Base-by-base conservation (phyloP, 805 yeast species). In the Dipodascus geniculatus region DNA sequence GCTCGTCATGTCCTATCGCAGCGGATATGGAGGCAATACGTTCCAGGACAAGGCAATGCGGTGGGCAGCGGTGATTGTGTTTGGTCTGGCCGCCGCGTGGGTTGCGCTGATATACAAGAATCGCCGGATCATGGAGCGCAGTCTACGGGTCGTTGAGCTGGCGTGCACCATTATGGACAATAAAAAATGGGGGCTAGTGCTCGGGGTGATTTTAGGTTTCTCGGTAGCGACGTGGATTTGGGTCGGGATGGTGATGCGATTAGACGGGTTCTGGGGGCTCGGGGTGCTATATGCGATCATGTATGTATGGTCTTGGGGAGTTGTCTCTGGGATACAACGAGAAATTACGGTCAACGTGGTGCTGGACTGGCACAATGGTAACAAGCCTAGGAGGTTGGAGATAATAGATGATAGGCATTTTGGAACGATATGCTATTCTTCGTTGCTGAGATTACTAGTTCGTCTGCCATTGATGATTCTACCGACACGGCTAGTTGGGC, bases 291-390 rank as follows among this genome's bases (percentile, higher is more conserved):
- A 64, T 54, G 55, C 63, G 3, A 42, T 72, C 28, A 62, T 69
- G 67, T 71, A 68, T 55, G 55, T 73, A 44, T 72, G 76, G 76
- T 68, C 74, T 1, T 69, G 73, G 70, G 70, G 71, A 1, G 66
- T 73, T 20, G 55, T 72, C 14, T 59, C 67, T 48, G 70, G 71
- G 8, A 58, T 71, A 49, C 70, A 69, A 53, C 62, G 71, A n/a
- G 64, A 63, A 19, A 57, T 70, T 2, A 58, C 71, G 3, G 57
- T 73, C 1, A 64, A 66, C 3, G 58, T 69, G 2, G 71, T 72
- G 11, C 58, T 67, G 3, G 69, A 67, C 53, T 73, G 74, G 74
- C 72, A 69, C 54, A 64, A 67, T 53, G 61, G 64, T 51, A 59
- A 67, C 1, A 59, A 59, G 17, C 61, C 63, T 3, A 57, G 48